These are phyloP conservation scores for Aureobasidium sp. DNA, from an alignment of 2,329 filamentous ascomycete genomes.

Conservation along the genomic window DNA sequence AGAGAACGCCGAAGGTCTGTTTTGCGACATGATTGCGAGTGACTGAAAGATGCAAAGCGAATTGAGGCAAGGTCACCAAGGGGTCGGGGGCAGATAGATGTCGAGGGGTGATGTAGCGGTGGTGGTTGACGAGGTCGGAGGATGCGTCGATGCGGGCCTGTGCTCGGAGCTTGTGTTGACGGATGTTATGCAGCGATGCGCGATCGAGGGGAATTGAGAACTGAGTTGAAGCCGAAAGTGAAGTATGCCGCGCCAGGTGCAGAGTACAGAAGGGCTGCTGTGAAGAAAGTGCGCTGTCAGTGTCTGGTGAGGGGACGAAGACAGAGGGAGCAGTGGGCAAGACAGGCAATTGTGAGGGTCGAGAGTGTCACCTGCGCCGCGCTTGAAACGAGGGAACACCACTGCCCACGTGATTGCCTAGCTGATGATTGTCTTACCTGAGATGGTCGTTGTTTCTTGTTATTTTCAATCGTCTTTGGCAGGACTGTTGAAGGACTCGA, in stretches of 20 bases:
- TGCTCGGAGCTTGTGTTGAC: conserved; percentile 14
- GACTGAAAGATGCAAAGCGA: neutral
- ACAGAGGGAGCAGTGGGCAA: neutral
- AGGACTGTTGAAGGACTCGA: neutral
- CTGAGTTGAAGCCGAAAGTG: neutral
- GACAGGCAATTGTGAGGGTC: conserved; percentile 5
- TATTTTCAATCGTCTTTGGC: neutral
- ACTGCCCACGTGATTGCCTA: conserved; percentile 5
- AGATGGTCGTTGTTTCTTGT: neutral
- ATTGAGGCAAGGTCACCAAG: neutral
- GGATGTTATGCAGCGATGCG: conserved; percentile 13
- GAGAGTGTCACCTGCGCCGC: conserved; percentile 11
- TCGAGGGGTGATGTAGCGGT: neutral
- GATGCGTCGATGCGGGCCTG: conserved; percentile 13
- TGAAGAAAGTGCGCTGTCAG: neutral
- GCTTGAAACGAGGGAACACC: conserved; percentile 3
- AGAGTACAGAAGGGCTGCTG: neutral
- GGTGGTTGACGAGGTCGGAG: conserved; percentile 4
- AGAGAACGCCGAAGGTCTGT: conserved; percentile 81
- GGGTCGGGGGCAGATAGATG: neutral
- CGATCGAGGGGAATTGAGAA: neutral
- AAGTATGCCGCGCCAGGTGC: neutral
- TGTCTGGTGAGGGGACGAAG: neutral
- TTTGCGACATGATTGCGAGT: conserved; percentile 68
- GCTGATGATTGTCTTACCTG: conserved; percentile 2